phyloP scores from a whole-genome alignment of 2,329 filamentous ascomycete genomes.

The Aureobasidium mangrovei region DNA sequence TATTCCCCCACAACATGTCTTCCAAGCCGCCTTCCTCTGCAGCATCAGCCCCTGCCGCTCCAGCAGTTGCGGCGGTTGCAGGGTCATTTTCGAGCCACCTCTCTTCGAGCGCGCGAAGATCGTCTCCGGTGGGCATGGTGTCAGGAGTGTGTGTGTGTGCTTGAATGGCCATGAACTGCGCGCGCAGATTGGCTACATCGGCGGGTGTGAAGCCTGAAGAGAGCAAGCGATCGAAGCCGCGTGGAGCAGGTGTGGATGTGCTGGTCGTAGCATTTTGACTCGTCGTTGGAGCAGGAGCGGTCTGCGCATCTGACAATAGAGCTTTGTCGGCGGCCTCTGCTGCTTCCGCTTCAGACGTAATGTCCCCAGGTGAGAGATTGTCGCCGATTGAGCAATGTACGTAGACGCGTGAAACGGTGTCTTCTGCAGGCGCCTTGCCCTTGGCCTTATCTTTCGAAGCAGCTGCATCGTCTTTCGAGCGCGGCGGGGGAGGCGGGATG shows the following conservation, averaged over 20 bases:
- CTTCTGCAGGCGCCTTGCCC: constrained; percentile 56
- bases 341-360: constrained; percentile 54
- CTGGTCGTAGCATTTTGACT: constrained; percentile 16
- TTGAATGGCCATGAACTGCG: constrained; percentile 83
- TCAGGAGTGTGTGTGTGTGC: constrained; percentile 76
- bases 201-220: constrained; percentile 69
- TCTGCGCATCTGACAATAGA: constrained; percentile 28
- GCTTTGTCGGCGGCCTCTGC: constrained; percentile 32
- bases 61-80: constrained; percentile 28
- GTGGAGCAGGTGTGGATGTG: constrained; percentile 50
- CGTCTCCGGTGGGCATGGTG: constrained; percentile 71
- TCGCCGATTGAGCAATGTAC: constrained; percentile 88
- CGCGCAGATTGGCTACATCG: constrained; percentile 75
- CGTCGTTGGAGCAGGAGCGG: constrained; percentile 11
- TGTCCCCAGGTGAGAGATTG: constrained; percentile 57
- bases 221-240: constrained; percentile 83
- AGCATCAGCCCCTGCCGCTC: constrained; percentile 39
- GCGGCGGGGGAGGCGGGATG: constrained; percentile 48
- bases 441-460: constrained; percentile 41
- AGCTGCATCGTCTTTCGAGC: constrained; percentile 24
- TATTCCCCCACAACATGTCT: constrained; percentile 76
- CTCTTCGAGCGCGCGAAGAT: constrained; percentile 73
- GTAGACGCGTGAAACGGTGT: constrained; percentile 54
- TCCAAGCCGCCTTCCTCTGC: constrained; percentile 59
- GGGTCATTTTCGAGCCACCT: constrained; percentile 70